phyloP scores from a whole-genome alignment of 768 basidiomycete species.

The Sarcodon aspratus region DNA sequence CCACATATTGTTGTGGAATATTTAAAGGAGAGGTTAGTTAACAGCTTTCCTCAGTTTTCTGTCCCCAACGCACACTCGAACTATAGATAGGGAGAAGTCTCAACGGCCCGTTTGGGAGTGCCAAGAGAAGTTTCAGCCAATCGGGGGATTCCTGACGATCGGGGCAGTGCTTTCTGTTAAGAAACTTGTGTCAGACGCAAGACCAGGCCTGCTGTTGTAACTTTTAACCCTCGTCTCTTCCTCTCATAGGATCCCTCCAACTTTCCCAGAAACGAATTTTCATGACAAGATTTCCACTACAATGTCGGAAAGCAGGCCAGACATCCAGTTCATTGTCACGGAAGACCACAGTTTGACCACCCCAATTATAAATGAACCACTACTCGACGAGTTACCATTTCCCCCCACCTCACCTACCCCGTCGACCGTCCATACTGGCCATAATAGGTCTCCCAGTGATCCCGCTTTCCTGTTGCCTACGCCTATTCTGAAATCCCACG shows the following conservation, averaged over 20 bases:
- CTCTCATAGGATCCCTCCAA: background rate
- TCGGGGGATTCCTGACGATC: too few species aligned
- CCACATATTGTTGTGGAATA: too few species aligned
- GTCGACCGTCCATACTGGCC: background rate
- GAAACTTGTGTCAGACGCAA: too few species aligned
- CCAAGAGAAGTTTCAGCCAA: too few species aligned
- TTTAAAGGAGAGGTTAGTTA: too few species aligned
- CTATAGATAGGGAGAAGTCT: too few species aligned
- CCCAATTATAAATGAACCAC: background rate
- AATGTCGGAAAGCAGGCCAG: background rate
- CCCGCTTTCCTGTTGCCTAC: conserved; percentile 10
- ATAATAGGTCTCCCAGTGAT: conserved; percentile 6
- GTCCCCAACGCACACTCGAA: too few species aligned
- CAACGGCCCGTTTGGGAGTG: too few species aligned
- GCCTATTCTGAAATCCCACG: conserved; percentile 7
- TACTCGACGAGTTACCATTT: background rate
- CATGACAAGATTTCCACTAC: background rate
- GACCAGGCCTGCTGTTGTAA: too few species aligned
- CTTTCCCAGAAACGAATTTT: background rate
- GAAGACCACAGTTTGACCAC: background rate
- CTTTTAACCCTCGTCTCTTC: too few species aligned
- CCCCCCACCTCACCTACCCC: background rate
- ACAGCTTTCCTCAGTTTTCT: too few species aligned
- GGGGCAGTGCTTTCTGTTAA: too few species aligned
- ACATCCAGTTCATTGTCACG: background rate